These are phyloP conservation scores for Eucalyptus pauciflora DNA, from an alignment of 345 rosid species.

Conservation along the genomic window DNA sequence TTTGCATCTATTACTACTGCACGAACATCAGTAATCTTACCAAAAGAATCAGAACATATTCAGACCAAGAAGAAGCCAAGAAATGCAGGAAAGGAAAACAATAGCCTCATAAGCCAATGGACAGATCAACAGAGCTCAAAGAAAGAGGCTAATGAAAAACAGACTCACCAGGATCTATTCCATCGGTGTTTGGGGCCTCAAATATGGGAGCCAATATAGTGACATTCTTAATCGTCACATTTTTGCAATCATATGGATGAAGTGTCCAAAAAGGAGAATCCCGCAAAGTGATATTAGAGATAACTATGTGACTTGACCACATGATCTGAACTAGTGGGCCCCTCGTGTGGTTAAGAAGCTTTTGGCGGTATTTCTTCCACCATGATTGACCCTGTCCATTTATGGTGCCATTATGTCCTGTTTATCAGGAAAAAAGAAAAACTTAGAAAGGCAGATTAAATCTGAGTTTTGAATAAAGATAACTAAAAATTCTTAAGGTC, in stretches of 20 bases:
- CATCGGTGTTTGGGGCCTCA: constrained; percentile 95
- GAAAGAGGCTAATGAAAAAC: not conserved
- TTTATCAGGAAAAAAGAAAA: not conserved
- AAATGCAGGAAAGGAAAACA: not conserved
- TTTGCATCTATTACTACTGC: not conserved
- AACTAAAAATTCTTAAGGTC: not conserved
- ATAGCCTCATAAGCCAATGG: not conserved
- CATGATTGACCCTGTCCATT: constrained; percentile 94
- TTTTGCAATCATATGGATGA: constrained; percentile 98
- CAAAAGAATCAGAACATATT: not conserved
- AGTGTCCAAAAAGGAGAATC: constrained; percentile 98
- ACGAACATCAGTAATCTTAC: not conserved
- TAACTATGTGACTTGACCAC: constrained; percentile 86
- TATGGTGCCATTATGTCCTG: constrained; percentile 95
- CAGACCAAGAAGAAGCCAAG: not conserved
- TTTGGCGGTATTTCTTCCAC: constrained; percentile 94
- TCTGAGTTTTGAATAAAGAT: not conserved
- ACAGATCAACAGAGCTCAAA: not conserved
- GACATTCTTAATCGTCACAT: constrained; percentile 56
- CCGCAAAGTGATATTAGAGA: constrained; percentile 67
- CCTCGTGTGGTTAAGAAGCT: constrained; percentile 88
- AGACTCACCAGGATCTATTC: constrained; percentile 85
- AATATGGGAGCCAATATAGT: constrained; percentile 75
- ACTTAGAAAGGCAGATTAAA: not conserved
- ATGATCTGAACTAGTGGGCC: constrained; percentile 94